Evolutionary conservation across 2,329 filamentous ascomycete species (phyloP).

Genomic region (Dichotomopilus funicola): DNA sequence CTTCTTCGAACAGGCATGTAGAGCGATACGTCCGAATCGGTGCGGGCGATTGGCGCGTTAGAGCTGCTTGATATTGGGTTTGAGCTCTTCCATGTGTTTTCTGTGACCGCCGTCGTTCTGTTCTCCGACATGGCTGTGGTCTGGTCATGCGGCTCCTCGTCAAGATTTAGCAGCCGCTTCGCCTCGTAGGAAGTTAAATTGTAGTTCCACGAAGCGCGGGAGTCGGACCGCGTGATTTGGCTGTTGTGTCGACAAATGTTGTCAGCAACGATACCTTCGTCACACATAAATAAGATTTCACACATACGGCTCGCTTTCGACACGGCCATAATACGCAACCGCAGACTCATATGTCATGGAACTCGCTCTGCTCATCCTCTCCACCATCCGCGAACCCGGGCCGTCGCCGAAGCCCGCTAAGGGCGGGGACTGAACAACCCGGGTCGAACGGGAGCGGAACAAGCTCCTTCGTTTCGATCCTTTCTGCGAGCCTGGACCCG

Average conservation of each 20-base stretch:
- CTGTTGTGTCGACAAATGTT: conserved; percentile 20
- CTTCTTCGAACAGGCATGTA: conserved; percentile 43
- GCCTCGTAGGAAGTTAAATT: conserved; percentile 40
- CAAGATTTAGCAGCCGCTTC: conserved; percentile 37
- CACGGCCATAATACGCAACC: conserved; percentile 25
- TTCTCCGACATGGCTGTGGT: conserved; percentile 31
- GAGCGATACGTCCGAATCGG: conserved; percentile 43
- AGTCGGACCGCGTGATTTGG: conserved; percentile 26
- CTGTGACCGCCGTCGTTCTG: conserved; percentile 28
- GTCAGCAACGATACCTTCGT: conserved; percentile 8
- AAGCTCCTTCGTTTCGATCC: conserved; percentile 25
- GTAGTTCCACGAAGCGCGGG: conserved; percentile 38
- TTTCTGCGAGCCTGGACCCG: conserved; percentile 21
- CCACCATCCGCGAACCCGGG: conserved; percentile 21
- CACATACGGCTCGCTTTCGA: conserved; percentile 26
- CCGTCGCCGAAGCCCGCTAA: conserved; percentile 28
- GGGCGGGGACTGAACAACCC: conserved; percentile 22
- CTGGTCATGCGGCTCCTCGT: conserved; percentile 31
- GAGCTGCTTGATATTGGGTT: conserved; percentile 26
- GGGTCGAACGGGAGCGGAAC: conserved; percentile 34
- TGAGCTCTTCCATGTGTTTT: conserved; percentile 33
- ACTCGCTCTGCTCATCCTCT: conserved; percentile 26
- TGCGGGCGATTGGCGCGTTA: conserved; percentile 30
- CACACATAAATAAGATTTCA: background rate
- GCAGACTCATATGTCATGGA: conserved; percentile 30